Conservation (phyloP, 177 flowering plant genomes). For the Telopea speciosissima region DNA sequence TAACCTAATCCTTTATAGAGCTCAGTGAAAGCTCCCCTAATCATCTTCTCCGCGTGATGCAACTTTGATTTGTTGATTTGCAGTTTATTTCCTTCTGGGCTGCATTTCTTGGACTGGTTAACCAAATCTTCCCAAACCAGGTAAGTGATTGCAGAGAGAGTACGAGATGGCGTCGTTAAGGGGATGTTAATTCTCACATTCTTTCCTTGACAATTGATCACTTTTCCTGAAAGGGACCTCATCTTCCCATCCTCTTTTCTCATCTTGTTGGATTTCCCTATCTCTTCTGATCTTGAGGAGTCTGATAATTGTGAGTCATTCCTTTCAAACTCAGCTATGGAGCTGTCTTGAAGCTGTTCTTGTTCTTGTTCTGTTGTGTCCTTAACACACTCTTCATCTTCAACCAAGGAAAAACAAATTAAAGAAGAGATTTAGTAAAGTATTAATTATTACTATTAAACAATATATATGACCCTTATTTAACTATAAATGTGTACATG, state of each 20-base stretch:
- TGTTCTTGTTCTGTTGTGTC: conserved; percentile 47
- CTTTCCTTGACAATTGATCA: conserved; percentile 65
- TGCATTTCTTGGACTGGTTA: conserved; percentile 62
- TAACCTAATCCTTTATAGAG: conserved; percentile 83
- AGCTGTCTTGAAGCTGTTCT: conserved; percentile 40
- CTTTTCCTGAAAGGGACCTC: conserved; percentile 41
- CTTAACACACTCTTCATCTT: conserved; percentile 59
- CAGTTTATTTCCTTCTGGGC: conserved; percentile 47
- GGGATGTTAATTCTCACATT: conserved; percentile 73
- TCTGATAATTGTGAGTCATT: conserved; percentile 32
- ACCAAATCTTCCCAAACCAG: conserved; percentile 72
- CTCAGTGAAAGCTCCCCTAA: conserved; percentile 73
- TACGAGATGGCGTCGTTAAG: conserved; percentile 70
- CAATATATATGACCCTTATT: no score
- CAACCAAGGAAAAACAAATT: conserved; percentile 1
- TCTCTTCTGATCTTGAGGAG: conserved; percentile 42
- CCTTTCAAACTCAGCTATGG: conserved; percentile 36
- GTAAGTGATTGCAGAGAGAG: conserved; percentile 70
- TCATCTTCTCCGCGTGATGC: conserved; percentile 96
- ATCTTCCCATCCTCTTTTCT: conserved; percentile 47
- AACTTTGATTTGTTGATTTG: conserved; percentile 69
- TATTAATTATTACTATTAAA: no score
- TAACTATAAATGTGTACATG: not conserved
- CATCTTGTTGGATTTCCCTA: conserved; percentile 32
- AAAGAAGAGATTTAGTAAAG: not conserved